phyloP scores from a whole-genome alignment of 257 asterid genomes.

The Datura wrightii region DNA sequence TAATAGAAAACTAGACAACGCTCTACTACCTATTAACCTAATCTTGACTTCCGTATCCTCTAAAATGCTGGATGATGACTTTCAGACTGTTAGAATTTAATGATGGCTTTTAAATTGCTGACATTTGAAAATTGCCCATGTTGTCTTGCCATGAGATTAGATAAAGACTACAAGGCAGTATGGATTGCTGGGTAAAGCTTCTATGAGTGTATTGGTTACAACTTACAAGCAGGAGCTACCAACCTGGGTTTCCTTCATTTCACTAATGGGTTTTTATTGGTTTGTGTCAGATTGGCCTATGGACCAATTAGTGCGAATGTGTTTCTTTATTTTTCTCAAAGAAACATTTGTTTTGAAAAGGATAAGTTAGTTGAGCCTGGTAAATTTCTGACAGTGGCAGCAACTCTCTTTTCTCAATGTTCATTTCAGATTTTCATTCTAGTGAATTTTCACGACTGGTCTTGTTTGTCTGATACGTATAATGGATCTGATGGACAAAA shows the following conservation, averaged over 20 bases:
- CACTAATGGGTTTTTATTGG: not conserved
- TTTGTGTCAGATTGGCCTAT: not conserved
- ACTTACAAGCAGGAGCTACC: not conserved
- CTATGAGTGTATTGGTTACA: not conserved
- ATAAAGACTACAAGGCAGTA: not conserved
- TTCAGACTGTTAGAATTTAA: not conserved
- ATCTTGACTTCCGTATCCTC: not conserved
- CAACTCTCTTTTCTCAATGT: not conserved
- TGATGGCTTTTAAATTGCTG: not conserved
- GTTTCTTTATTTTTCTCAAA: not conserved
- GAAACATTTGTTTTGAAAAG: not conserved
- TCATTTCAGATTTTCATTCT: not conserved
- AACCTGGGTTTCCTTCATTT: not conserved
- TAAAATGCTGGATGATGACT: too few relatives aligned
- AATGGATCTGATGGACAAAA: not conserved
- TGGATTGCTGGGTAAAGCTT: not conserved
- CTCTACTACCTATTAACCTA: not conserved
- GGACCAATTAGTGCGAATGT: not conserved
- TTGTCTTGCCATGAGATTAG: slow-evolving; percentile 2
- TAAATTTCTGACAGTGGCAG: not conserved
- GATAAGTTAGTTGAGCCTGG: not conserved
- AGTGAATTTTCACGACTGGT: not conserved
- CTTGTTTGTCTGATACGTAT: not conserved
- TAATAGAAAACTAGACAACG: not conserved
- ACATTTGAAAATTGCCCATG: not conserved